phyloP scores from a whole-genome alignment of 805 yeast genomes.

The Yamadazyma nakazawae region DNA sequence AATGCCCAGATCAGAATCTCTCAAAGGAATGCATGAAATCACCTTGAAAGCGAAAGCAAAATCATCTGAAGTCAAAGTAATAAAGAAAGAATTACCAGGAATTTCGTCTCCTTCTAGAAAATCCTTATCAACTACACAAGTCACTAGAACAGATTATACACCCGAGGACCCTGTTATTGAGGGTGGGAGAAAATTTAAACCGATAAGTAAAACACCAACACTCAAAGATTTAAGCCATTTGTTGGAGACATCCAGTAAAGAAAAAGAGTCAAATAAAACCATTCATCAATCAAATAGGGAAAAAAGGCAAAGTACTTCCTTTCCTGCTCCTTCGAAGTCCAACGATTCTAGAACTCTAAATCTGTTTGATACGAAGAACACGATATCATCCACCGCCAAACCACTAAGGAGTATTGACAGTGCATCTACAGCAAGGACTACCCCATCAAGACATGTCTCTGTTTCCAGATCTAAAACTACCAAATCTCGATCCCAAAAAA shows the following conservation, averaged over 20 bases:
- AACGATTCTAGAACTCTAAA: no score
- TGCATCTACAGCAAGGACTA: not conserved
- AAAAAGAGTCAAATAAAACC: not conserved
- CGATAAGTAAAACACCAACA: not conserved
- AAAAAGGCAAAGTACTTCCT: not conserved
- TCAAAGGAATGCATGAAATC: slow-evolving; percentile 29
- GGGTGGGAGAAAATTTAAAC: not conserved
- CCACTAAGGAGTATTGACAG: not conserved
- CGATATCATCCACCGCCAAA: not conserved
- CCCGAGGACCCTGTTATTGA: not conserved
- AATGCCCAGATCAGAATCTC: slow-evolving; percentile 26
- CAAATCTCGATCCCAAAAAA: not conserved
- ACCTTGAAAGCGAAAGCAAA: slow-evolving; percentile 16
- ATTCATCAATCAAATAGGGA: no score
- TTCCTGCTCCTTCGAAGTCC: no score
- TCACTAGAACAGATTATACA: slow-evolving; percentile 9
- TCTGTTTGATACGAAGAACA: no score
- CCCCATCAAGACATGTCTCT: not conserved
- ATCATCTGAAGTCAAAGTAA: slow-evolving; percentile 9
- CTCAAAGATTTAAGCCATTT: slow-evolving; percentile 1
- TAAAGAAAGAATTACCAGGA: slow-evolving; percentile 11
- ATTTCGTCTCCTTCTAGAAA: slow-evolving; percentile 13
- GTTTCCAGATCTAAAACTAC: not conserved
- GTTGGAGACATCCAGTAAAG: not conserved
- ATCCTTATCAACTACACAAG: slow-evolving; percentile 22